Base-by-base conservation (phyloP, 1,284 basidiomycete genomes). In the Marasmius fiardii region DNA sequence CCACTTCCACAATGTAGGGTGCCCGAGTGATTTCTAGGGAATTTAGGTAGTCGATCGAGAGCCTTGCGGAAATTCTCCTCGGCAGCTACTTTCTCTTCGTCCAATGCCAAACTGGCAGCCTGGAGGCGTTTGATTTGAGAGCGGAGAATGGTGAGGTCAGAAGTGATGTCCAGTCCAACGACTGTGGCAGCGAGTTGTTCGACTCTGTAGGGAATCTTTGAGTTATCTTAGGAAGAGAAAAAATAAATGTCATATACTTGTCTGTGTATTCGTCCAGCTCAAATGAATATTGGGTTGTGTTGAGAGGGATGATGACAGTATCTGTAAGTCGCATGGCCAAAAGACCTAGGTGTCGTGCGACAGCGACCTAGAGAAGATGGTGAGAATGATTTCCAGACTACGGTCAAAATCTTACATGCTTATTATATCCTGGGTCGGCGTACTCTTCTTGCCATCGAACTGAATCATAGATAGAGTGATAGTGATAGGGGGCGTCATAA, bases 381-480 rank as follows among this genome's bases (percentile, higher is more conserved):
- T 53, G n/a, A 57, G 37, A 21, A 39, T 31, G 6, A 41, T 37
- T 45, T 4, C 14, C 24, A 12, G 18, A n/a, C 5, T 31, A 21
- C 16, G 21, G 43, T 4, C 23, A 49, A 35, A 39, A 49, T 54
- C 64, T 54, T 64, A 85, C 83, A 71, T 93, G 89, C 53, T 84
- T 81, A 63, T 82, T 70, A 74, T 92, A 93, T 3, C 81, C 83
- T 16, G 87, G 86, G 68, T 94, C 92, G 35, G 80, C 89, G 64
- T 84, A 93, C 28, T 74, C 69, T 62, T 88, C 83, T 69, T 90
- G 85, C 86, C 87, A 94, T 51, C 74, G 72, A 63, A 86, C 81
- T 31, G 80, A 82, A 68, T 94, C 92, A 67, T 89, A 94, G 59
- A 92, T 82, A 20, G 86, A 88, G 65, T 89, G 86, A 64, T 90